Conservation (phyloP, 768 basidiomycete species). For the Kwoniella dejecticola region DNA sequence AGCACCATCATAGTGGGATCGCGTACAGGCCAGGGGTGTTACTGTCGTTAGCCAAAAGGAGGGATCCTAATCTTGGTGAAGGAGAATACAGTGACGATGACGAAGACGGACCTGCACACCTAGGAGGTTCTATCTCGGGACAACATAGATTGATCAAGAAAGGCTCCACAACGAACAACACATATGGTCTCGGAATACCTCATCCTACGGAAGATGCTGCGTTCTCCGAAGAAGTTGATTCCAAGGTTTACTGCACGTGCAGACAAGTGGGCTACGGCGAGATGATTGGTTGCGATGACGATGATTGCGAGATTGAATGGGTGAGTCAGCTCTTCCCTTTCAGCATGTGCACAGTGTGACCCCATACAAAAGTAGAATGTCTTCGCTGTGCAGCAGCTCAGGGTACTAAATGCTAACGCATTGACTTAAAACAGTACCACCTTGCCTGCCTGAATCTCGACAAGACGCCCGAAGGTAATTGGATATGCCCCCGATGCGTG, state of each 20-base stretch:
- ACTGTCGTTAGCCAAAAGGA: too few relatives aligned
- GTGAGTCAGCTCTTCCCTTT: slow-evolving; percentile 40
- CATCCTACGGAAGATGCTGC: slow-evolving; percentile 25
- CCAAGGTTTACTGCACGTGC: slow-evolving; percentile 50
- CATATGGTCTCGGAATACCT: background rate
- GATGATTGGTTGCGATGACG: slow-evolving; percentile 57
- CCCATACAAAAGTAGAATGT: too few relatives aligned
- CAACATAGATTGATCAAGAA: slow-evolving; percentile 1
- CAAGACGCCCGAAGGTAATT: slow-evolving; percentile 41
- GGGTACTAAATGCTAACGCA: too few relatives aligned
- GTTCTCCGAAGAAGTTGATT: slow-evolving; percentile 42
- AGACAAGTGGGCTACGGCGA: slow-evolving; percentile 54
- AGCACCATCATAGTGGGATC: too few relatives aligned
- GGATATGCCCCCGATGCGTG: slow-evolving; percentile 46
- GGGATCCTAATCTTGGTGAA: too few relatives aligned
- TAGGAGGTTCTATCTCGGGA: too few relatives aligned
- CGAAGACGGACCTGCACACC: too few relatives aligned
- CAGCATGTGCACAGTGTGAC: too few relatives aligned
- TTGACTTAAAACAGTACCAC: slow-evolving; percentile 44
- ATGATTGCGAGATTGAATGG: slow-evolving; percentile 57
- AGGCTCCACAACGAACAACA: background rate
- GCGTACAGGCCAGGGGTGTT: too few relatives aligned
- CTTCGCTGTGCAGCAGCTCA: too few relatives aligned
- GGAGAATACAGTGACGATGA: slow-evolving; percentile 25
- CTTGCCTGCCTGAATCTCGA: slow-evolving; percentile 43